Conservation (phyloP, 1,284 basidiomycete genomes). For the Mycosarcoma mackinlayi region DNA sequence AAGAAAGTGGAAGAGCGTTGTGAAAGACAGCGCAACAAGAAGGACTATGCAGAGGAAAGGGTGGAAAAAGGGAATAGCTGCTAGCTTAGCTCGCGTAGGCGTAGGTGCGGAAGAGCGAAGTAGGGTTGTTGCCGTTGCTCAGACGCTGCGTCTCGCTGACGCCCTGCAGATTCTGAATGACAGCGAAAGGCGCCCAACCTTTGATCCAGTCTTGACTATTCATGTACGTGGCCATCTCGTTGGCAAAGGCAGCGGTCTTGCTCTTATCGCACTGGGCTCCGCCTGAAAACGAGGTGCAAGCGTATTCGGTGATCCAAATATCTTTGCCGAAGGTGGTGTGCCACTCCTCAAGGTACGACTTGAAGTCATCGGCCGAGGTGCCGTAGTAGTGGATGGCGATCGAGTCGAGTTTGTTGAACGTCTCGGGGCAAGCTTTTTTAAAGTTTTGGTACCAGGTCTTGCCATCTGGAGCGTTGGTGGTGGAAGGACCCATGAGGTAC, state of each 20-base stretch:
- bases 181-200: conserved; percentile 58
- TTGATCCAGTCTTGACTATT: conserved; percentile 56
- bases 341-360: conserved; percentile 55
- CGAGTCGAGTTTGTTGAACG: conserved; percentile 55
- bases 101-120: conserved; percentile 41
- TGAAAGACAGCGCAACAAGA: neutral
- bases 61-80: too few relatives aligned
- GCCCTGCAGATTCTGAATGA: conserved; percentile 59
- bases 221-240: conserved; percentile 67
- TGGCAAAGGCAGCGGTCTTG: conserved; percentile 70
- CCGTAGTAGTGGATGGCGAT: conserved; percentile 64
- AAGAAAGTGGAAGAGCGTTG: neutral
- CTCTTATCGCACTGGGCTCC: conserved; percentile 68
- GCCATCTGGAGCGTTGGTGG: conserved; percentile 53
- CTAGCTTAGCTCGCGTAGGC: conserved; percentile 16
- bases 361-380: conserved; percentile 45
- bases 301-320: conserved; percentile 62
- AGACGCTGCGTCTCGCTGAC: conserved; percentile 49
- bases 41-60: conserved; percentile 4
- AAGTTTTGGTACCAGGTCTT: conserved; percentile 57
- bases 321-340: conserved; percentile 48
- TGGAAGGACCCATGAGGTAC: conserved; percentile 60
- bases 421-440: conserved; percentile 40
- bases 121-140: conserved; percentile 44
- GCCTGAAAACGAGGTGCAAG: conserved; percentile 65